Conservation (phyloP, 495 filamentous ascomycete species). For the Neurospora intermedia region DNA sequence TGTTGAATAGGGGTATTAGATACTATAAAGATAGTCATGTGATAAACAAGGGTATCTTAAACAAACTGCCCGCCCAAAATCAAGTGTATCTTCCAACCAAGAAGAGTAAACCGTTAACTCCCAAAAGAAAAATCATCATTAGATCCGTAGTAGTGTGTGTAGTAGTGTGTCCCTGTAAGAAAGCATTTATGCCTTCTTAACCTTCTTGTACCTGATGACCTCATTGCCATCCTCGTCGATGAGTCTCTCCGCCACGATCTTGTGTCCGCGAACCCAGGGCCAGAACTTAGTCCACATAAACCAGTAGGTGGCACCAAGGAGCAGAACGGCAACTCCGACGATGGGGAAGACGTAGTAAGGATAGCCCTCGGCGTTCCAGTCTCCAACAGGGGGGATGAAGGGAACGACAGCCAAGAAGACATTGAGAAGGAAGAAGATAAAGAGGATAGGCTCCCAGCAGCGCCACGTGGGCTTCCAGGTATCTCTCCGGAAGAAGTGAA, state of each 20-base stretch:
- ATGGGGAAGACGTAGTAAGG: conserved; percentile 44
- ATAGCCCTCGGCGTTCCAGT: conserved; percentile 36
- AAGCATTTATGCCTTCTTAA: conserved; percentile 9
- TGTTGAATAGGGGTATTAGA: background rate
- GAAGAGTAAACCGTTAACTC: background rate
- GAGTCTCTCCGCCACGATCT: conserved; percentile 31
- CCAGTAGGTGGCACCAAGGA: conserved; percentile 41
- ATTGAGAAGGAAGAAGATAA: conserved; percentile 38
- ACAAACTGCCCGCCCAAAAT: background rate
- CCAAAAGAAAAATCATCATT: background rate
- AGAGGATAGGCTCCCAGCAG: conserved; percentile 34
- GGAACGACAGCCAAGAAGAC: conserved; percentile 41
- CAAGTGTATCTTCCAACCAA: background rate
- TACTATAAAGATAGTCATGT: background rate
- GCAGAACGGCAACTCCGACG: conserved; percentile 37
- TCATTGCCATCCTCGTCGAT: conserved; percentile 36
- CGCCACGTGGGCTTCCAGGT: conserved; percentile 33
- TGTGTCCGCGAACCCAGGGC: conserved; percentile 40
- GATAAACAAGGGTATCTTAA: conserved; percentile 1
- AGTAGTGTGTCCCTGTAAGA: background rate
- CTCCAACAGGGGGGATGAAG: conserved; percentile 37
- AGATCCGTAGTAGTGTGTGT: background rate
- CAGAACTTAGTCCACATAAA: conserved; percentile 38
- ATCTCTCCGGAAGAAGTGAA: conserved; percentile 31
- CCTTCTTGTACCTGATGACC: conserved; percentile 27